Base-by-base conservation (phyloP, 2,329 filamentous ascomycete genomes). In the Sporothrix brunneoviolacea region DNA sequence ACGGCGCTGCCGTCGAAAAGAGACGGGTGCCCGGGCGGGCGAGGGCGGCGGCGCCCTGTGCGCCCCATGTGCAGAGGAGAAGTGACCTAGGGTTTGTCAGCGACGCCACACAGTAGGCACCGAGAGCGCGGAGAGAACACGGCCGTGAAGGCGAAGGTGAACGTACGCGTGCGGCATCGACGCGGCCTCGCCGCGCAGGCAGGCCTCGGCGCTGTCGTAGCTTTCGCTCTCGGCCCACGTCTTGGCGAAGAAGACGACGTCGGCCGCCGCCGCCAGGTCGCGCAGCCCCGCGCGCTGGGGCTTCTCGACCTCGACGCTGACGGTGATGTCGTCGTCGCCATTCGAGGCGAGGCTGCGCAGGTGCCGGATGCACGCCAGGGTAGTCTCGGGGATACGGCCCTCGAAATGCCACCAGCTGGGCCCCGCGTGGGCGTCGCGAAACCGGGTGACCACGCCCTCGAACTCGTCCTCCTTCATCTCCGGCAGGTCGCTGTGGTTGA, bases 221-320 rank as follows among this genome's bases (percentile, higher is more conserved):
- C 66, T 66, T 48, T 61, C 58, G 41, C 55, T 55, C 70, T 83
- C 75, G 53, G 84, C 84, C 84, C 85, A 89, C 45, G 72, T 73
- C 59, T 75, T 78, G 12, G 84, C 86, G 66, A 84, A 88, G 63
- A 88, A 87, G n/a, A 88, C 78, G 16, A 86, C 75, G 60, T 88
- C 81, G 21, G 83, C 84, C 57, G 76, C 71, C 33, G 70, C 69
- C 22, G 82, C 82, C 42, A 88, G 71, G 24, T 77, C 70, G 44
- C 71, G 66, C 50, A 88, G 70, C 3, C 81, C 82, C 24, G 66
- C 63, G 10, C 85, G 75, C 12, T 72, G 73, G 2, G 84, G 84
- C 62, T 86, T 88, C 67, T 89, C 85, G 37, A 85, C 69, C 64
- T 89, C 86, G 48, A 88, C 79, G 62, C 84, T 89, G 61, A 88